Base-by-base conservation (phyloP, 495 filamentous ascomycete genomes). In the Terfezia claveryi region DNA sequence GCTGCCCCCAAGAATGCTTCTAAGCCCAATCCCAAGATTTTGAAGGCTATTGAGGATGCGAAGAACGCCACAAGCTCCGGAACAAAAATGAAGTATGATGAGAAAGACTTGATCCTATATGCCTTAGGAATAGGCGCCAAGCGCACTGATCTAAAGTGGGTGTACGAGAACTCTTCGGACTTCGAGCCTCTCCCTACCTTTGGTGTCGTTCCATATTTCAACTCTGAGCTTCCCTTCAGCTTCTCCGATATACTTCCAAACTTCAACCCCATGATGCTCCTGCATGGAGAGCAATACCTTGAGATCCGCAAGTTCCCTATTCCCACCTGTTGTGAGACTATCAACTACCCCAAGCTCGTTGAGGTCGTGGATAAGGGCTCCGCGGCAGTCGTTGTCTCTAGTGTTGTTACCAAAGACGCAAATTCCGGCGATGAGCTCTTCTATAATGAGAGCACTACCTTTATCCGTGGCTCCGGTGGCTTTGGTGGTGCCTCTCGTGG, bases 211-310 rank as follows among this genome's bases (percentile, higher is more conserved):
- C 92, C 91, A 16, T 82, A 79, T 66, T 96, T 98, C 72, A 82
- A 83, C 73, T 80, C 87, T 60, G 73, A 80, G 57, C 72, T 76
- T 52, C 86, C 92, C 54, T 98, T 81, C 74, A 77, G 72, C 71
- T 72, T 89, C 59, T 75, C 80, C 58, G 85, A 93, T 23, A 72
- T 98, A 58, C 80, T 96, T 46, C 85, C 87, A 64, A 85, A 96
- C 72, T 98, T 93, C 76, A 83, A 77, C 6, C 89, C 88, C 59
- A 98, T 95, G 92, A 94, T 96, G 88, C 79, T 98, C 52, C 81
- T 98, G 17, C 91, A 98, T 74, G 91, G 91, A 63, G 91, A 98
- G 72, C 91, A 98, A 71, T 98, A 88, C 75, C 85, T 96, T 60
- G 92, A 96, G 68, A 77, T 98, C 66, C 81, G 81, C 66, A 85